Evolutionary conservation across 2,329 filamentous ascomycete genomes (phyloP), one percentile per base, ranked within the genome.

Genomic region (Davidsoniella australis): DNA sequence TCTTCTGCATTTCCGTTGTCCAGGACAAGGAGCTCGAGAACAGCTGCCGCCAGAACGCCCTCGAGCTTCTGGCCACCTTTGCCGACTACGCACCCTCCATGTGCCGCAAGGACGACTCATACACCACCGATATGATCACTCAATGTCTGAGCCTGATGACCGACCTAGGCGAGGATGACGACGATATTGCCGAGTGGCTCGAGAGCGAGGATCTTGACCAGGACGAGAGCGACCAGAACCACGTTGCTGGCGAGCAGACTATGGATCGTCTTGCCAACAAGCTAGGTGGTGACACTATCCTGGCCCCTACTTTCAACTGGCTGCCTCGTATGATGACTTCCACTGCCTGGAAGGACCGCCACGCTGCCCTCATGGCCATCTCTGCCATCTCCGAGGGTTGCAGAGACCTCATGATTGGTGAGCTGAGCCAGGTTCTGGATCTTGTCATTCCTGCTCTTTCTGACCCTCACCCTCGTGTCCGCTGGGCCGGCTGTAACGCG

Each of bases 221-320:
- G 53, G 91, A 96, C 57, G 91, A 98, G 66, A 95, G 86, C 61
- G 91, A 98, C 60, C 78, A 87, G 54, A 98, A 98, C 63, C 91
- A 98, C 60, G 88, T 98, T 56, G 91, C 89, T 41, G 91, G 91
- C 53, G 91, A 98, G 66, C 91, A 98, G 66, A 93, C 86, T 57
- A 96, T 98, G 89, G 91, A 98, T 62, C 80, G 91, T 51, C 71
- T 98, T 48, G 89, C 91, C 49, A 98, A 96, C 70, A 95, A 94
- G 66, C 81, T 98, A 36, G 91, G 91, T 51, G 91, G 91, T n/a
- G 74, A 85, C 59, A 80, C 84, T n/a, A 83, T 98, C 51, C 71
- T 98, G 17, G 85, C 85, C 26, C 88, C 88, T 1, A 96, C 89
- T 0, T 98, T 96, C 66, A 82, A 83, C 63, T 98, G 91, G 91